These are phyloP conservation scores for Paracoccidioides brasiliensis DNA, from an alignment of 2,329 filamentous ascomycete species.

Conservation along the genomic window DNA sequence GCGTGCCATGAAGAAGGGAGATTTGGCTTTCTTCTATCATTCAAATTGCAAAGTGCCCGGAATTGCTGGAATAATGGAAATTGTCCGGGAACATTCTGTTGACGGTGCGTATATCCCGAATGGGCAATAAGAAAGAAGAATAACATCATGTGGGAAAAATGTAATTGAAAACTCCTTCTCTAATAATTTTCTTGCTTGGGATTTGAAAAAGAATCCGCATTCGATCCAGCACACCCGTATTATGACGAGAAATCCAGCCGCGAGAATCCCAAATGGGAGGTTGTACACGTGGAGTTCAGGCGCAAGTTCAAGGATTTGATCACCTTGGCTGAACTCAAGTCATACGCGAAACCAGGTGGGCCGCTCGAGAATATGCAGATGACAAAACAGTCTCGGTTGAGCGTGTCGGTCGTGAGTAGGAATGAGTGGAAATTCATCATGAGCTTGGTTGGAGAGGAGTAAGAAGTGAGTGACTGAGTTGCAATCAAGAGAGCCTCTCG, in stretches of 20 bases:
- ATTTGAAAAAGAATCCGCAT: conserved; percentile 48
- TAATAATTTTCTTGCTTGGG: neutral
- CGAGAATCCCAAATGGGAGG: conserved; percentile 65
- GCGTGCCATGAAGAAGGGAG: conserved; percentile 77
- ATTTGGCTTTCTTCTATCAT: conserved; percentile 94
- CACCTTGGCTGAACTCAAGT: conserved; percentile 57
- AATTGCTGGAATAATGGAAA: conserved; percentile 77
- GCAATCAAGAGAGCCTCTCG: neutral
- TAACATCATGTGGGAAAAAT: neutral
- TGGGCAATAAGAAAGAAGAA: conserved; percentile 14
- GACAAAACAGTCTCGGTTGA: conserved; percentile 67
- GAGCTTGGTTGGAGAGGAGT: conserved; percentile 25
- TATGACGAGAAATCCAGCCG: conserved; percentile 65
- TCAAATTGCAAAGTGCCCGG: conserved; percentile 84
- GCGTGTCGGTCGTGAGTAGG: conserved; percentile 47
- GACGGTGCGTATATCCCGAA: conserved; percentile 46
- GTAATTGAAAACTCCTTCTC: neutral
- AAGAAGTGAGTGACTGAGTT: conserved; percentile 4
- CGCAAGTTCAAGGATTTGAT: conserved; percentile 66
- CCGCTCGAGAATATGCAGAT: conserved; percentile 66
- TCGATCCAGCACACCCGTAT: conserved; percentile 61
- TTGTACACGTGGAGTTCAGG: conserved; percentile 79
- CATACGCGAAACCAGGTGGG: conserved; percentile 42
- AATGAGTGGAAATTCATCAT: conserved; percentile 39
- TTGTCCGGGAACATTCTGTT: conserved; percentile 69